Evolutionary conservation across 768 basidiomycete genomes (phyloP).

Genomic region (Mycena kentingensis): DNA sequence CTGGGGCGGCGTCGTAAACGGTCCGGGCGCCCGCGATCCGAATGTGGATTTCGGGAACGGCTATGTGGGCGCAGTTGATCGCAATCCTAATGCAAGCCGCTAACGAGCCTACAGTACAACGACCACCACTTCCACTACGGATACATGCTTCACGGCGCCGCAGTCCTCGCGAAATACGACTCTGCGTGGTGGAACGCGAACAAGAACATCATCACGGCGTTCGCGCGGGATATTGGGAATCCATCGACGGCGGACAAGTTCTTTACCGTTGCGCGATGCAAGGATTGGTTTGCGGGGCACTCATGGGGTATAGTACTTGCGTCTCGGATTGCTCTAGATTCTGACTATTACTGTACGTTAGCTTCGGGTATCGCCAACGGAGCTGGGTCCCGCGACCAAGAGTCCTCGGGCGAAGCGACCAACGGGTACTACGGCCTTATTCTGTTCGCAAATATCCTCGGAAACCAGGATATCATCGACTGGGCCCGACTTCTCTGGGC

Average conservation of each 20-base stretch:
- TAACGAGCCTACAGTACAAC: constrained; percentile 26
- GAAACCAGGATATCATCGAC: constrained; percentile 34
- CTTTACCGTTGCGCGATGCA: constrained; percentile 34
- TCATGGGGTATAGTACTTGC: constrained; percentile 32
- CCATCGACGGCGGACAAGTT: constrained; percentile 34
- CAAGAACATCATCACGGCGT: constrained; percentile 28
- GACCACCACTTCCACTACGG: constrained; percentile 41
- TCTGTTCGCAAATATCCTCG: constrained; percentile 34
- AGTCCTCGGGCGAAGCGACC: constrained; percentile 36
- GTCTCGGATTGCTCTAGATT: background rate
- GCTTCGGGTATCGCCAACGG: constrained; percentile 39
- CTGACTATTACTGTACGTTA: constrained; percentile 2
- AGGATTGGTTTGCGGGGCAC: constrained; percentile 41
- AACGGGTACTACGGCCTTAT: constrained; percentile 40
- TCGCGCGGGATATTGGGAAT: constrained; percentile 37
- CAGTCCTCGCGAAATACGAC: constrained; percentile 35
- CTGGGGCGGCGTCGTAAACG: constrained; percentile 39
- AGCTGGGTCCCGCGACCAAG: constrained; percentile 36
- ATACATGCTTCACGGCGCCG: constrained; percentile 34
- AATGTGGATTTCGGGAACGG: constrained; percentile 39
- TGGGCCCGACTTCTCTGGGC: constrained; percentile 37
- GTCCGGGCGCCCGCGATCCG: constrained; percentile 30
- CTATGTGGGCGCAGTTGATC: constrained; percentile 15
- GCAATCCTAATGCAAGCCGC: background rate
- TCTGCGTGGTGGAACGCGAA: constrained; percentile 29